Base-by-base conservation (phyloP, 2,329 filamentous ascomycete genomes). In the Endocalyx cinctus region DNA sequence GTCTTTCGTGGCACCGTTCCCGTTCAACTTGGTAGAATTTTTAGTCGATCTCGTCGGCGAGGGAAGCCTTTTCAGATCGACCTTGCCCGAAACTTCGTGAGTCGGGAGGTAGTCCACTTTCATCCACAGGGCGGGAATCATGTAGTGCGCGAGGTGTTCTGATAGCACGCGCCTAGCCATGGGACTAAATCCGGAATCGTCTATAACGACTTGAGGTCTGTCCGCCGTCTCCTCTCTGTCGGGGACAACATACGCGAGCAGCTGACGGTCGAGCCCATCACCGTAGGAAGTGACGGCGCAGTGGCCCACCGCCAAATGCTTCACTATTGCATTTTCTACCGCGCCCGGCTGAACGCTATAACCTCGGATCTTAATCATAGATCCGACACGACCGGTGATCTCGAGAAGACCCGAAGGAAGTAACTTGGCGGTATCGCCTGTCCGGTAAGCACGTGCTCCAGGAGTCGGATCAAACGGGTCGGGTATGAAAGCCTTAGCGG, bases 111-210 rank as follows among this genome's bases (percentile, higher is more conserved):
- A 71, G 3, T 82, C 73, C 19, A 89, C 60, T 49, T 83, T 75
- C 23, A 89, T 79, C 85, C 85, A 90, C 4, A 88, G 58, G 1
- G 82, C 71, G 0, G 85, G 85, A 34, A 90, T 82, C 85, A 90
- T 89, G 59, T 90, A 90, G 41, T 86, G 83, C 2, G 85, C 85
- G 18, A 90, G 69, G 42, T 79, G 77, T 12, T 72, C 64, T 1
- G 79, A 70, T 3, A 90, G 68, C 12, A 72, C 71, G 35, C 78
- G 74, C 29, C 85, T 73, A 4, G 83, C 78, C 5, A 71, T 70
- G 1, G 84, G 78, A 45, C 84, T 87, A 57, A 84, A 81, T 5
- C 82, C 84, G 17, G 77, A 73, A 35, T 81, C 75, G 39, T 87
- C 79, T 29, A 88, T 76, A 29, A 82, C 73, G 3, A 86, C 67